Evolutionary conservation across 352 stramenopile species (phyloP).

Genomic region (Peronospora belbahrii): DNA sequence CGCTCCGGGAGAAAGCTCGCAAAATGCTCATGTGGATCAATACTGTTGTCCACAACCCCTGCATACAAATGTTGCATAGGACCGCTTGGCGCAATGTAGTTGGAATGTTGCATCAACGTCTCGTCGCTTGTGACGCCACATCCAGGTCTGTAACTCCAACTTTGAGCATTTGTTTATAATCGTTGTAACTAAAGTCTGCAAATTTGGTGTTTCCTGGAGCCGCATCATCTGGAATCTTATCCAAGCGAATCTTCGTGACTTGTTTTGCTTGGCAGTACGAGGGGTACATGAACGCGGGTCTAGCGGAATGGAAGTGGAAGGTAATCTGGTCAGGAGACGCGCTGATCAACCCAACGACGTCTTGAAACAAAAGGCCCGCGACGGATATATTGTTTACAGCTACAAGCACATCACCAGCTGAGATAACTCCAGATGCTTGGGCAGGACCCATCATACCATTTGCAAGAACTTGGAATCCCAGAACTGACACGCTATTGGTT

Average conservation of each 20-base stretch:
- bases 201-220: constrained; percentile 37
- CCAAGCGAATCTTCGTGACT: constrained; percentile 40
- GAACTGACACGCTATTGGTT: constrained; percentile 53
- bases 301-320: constrained; percentile 78
- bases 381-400: constrained; percentile 72
- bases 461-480: constrained; percentile 70
- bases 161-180: constrained; percentile 53
- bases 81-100: constrained; percentile 67
- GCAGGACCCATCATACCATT: constrained; percentile 72
- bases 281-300: constrained; percentile 57
- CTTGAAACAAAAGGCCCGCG: constrained; percentile 53
- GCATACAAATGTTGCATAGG: constrained; percentile 85
- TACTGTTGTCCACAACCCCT: constrained; percentile 84
- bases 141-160: constrained; percentile 37
- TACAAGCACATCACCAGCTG: constrained; percentile 59
- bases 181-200: constrained; percentile 64
- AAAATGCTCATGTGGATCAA: constrained; percentile 86
- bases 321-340: constrained; percentile 53
- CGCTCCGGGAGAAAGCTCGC: constrained; percentile 71
- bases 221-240: constrained; percentile 31
- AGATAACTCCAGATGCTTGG: constrained; percentile 67
- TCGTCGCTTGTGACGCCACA: constrained; percentile 24
- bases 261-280: constrained; percentile 54
- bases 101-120: constrained; percentile 37
- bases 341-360: constrained; percentile 67